These are phyloP conservation scores for Annulohypoxylon stygium DNA, from an alignment of 495 filamentous ascomycete genomes.

Conservation along the genomic window DNA sequence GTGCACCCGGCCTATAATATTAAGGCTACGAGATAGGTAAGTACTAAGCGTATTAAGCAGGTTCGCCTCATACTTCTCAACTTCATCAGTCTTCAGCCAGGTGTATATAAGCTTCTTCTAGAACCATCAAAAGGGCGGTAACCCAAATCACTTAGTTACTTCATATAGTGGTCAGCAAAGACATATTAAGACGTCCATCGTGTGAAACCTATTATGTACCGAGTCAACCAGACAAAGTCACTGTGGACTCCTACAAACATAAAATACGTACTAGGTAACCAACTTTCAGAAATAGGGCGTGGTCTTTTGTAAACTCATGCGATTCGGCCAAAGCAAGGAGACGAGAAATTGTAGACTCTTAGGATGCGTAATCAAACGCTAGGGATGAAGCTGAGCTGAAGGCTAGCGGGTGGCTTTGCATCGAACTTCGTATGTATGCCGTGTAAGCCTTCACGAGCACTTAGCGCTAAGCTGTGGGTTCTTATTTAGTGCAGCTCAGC, in stretches of 20 bases:
- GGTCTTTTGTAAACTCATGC: not conserved
- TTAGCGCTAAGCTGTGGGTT: conserved; percentile 26
- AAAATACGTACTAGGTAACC: not conserved
- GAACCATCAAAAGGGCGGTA: not conserved
- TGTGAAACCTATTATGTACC: not conserved
- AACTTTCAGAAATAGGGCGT: not conserved
- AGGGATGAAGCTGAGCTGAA: conserved; percentile 15
- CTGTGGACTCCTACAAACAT: not conserved
- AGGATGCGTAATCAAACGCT: not conserved
- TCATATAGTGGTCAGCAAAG: not conserved
- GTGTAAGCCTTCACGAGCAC: conserved; percentile 17
- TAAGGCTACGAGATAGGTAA: no score
- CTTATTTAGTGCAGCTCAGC: conserved; percentile 33
- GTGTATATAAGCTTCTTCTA: not conserved
- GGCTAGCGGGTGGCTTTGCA: conserved; percentile 16
- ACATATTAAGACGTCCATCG: not conserved
- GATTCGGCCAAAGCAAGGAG: not conserved
- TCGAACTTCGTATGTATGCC: conserved; percentile 5
- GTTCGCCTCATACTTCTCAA: no score
- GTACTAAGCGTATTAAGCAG: not conserved
- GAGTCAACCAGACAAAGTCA: not conserved
- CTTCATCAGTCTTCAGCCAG: no score
- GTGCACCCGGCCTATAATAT: no score
- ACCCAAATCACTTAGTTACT: not conserved
- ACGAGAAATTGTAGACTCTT: not conserved